Evolutionary conservation across 768 basidiomycete genomes (phyloP).

Genomic region (Chlorophyllum brunneum): DNA sequence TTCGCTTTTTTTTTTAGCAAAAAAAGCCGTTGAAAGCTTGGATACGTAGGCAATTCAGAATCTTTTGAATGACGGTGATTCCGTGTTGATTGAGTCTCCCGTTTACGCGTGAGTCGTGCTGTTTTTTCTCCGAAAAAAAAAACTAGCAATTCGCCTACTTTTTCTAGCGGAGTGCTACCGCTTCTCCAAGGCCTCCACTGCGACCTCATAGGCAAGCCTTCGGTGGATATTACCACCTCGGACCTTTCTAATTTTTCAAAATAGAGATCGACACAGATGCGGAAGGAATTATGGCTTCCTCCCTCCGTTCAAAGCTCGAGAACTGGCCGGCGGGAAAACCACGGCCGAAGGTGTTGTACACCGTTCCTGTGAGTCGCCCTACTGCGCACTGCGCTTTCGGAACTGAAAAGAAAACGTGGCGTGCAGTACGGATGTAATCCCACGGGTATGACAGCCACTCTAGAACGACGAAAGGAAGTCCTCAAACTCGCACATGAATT

Average conservation of each 20-base stretch:
- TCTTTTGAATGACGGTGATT: conserved; percentile 75
- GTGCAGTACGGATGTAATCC: conserved; percentile 81
- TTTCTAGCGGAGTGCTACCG: conserved; percentile 58
- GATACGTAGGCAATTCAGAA: conserved; percentile 57
- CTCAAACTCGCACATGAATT: conserved; percentile 68
- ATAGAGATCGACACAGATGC: conserved; percentile 78
- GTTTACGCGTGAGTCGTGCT: conserved; percentile 58
- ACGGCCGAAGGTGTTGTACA: conserved; percentile 79
- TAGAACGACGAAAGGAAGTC: conserved; percentile 66
- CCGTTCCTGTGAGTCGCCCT: conserved; percentile 54
- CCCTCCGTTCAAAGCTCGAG: conserved; percentile 61
- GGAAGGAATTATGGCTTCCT: conserved; percentile 58
- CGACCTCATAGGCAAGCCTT: conserved; percentile 51
- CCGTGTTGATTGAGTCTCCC: conserved; percentile 78
- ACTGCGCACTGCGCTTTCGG: background rate
- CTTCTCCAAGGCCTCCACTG: conserved; percentile 54
- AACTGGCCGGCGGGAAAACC: conserved; percentile 70
- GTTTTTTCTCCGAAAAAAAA: background rate
- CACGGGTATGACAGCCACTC: conserved; percentile 72
- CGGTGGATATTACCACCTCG: background rate
- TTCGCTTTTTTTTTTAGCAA: background rate
- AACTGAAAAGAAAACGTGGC: background rate
- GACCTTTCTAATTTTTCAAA: background rate
- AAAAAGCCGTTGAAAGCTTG: too few species aligned
- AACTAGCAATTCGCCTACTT: conserved; percentile 3